Conservation (phyloP, 371 early-diverging fungal species). For the Chytridium lagenaria region DNA sequence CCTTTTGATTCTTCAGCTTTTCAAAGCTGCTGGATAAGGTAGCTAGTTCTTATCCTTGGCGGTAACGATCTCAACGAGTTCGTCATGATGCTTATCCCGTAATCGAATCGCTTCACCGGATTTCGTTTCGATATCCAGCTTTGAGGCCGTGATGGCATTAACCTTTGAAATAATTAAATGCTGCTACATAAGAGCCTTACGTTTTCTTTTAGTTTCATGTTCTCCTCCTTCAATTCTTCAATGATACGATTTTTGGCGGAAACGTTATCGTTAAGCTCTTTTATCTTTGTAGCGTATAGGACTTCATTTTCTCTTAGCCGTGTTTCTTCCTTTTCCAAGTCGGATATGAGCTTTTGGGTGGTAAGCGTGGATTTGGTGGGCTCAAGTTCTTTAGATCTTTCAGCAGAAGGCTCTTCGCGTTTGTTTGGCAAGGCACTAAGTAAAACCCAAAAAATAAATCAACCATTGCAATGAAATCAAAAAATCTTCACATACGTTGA, state of each 20-base stretch:
- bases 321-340: conserved; percentile 46
- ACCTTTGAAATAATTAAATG: conserved; percentile 12
- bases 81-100: neutral
- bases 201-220: conserved; percentile 8
- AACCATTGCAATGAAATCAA: too few relatives aligned
- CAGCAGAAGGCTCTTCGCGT: too few relatives aligned
- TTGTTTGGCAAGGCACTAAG: too few relatives aligned
- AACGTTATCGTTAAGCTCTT: conserved; percentile 35
- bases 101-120: neutral
- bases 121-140: neutral
- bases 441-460: too few relatives aligned
- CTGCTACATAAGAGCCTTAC: too few relatives aligned
- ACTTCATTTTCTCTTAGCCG: conserved; percentile 37
- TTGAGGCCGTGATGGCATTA: neutral
- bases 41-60: neutral
- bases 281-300: conserved; percentile 42
- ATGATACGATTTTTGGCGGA: conserved; percentile 3
- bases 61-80: neutral
- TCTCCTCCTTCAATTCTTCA: conserved; percentile 21
- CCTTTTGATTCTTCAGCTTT: neutral
- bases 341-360: conserved; percentile 35
- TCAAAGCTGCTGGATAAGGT: neutral
- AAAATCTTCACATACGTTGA: too few relatives aligned
- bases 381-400: neutral
- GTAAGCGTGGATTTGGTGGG: neutral